phyloP scores from a whole-genome alignment of 1,284 basidiomycete genomes.

The Xerocomus amazonicus region DNA sequence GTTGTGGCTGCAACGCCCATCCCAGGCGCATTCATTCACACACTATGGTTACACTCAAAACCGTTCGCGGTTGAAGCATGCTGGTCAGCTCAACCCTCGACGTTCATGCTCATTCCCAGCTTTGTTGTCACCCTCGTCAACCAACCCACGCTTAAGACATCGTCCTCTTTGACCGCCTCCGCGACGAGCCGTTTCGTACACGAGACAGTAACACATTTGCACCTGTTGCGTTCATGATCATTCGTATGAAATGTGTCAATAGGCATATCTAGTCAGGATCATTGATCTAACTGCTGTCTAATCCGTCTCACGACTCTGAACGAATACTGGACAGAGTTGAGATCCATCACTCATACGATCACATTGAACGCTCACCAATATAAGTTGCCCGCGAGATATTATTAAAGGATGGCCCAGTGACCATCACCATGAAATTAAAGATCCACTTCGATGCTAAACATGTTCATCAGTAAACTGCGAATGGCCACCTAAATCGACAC shows the following conservation, averaged over 20 bases:
- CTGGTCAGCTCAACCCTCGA: constrained; percentile 41
- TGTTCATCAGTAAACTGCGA: not conserved
- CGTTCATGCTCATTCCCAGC: not conserved
- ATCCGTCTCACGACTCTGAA: constrained; percentile 20
- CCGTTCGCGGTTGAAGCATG: constrained; percentile 67
- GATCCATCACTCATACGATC: not conserved
- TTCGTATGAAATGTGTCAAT: too few species aligned
- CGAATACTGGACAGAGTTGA: constrained; percentile 44
- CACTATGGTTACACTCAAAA: constrained; percentile 51
- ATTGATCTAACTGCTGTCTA: too few species aligned
- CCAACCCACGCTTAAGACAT: constrained; percentile 78
- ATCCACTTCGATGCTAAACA: constrained; percentile 52
- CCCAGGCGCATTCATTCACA: constrained; percentile 44
- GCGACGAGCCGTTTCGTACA: constrained; percentile 44
- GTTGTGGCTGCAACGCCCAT: constrained; percentile 58
- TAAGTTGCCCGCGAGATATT: constrained; percentile 63
- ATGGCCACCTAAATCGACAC: not conserved
- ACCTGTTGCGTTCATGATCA: constrained; percentile 44
- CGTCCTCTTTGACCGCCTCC: constrained; percentile 58
- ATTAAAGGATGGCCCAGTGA: constrained; percentile 62
- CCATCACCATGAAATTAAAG: constrained; percentile 65
- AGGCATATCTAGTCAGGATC: too few species aligned
- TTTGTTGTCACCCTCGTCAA: too few species aligned
- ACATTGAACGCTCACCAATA: constrained; percentile 40
- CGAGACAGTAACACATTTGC: constrained; percentile 74